phyloP scores from a whole-genome alignment of 805 yeast genomes.

The Candida mattraensis region DNA sequence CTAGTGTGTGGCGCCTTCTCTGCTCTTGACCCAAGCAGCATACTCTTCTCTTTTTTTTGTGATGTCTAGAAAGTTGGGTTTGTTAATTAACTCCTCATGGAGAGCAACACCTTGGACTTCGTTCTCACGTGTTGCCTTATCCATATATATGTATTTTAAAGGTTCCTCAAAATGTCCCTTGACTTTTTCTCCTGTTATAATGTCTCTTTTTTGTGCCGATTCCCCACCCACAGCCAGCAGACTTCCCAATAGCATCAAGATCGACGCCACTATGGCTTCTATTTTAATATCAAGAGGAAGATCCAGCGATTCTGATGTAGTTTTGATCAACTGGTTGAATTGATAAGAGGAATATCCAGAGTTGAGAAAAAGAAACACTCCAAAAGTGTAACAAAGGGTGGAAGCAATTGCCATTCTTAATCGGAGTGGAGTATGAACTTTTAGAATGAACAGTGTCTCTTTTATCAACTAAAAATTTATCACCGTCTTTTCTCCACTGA shows the following conservation, averaged over 20 bases:
- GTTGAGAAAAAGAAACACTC: conserved; percentile 37
- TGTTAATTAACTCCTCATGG: conserved; percentile 47
- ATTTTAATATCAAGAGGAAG: conserved; percentile 48
- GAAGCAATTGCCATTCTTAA: too few species aligned
- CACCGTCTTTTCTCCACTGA: too few species aligned
- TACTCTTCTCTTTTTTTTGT: conserved; percentile 44
- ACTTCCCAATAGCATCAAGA: conserved; percentile 42
- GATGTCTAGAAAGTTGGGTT: conserved; percentile 54
- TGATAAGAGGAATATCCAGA: conserved; percentile 57
- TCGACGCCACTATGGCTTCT: conserved; percentile 51
- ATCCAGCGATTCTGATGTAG: conserved; percentile 10
- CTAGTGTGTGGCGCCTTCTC: conserved; percentile 1
- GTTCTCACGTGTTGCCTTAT: conserved; percentile 46
- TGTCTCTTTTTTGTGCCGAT: conserved; percentile 14
- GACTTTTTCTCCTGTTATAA: conserved; percentile 33
- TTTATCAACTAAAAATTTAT: too few species aligned
- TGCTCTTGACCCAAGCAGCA: conserved; percentile 33
- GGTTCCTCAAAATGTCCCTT: conserved; percentile 26
- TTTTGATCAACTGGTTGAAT: conserved; percentile 41
- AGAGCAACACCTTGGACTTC: conserved; percentile 46
- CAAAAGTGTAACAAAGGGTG: conserved; percentile 13
- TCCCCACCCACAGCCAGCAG: conserved; percentile 34
- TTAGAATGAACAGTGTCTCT: too few species aligned
- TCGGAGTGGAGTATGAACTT: too few species aligned
- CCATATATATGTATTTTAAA: conserved; percentile 49